Evolutionary conservation across 306 rosid species (phyloP), one percentile per base, ranked within the genome.

Genomic region (Glycine latifolia): DNA sequence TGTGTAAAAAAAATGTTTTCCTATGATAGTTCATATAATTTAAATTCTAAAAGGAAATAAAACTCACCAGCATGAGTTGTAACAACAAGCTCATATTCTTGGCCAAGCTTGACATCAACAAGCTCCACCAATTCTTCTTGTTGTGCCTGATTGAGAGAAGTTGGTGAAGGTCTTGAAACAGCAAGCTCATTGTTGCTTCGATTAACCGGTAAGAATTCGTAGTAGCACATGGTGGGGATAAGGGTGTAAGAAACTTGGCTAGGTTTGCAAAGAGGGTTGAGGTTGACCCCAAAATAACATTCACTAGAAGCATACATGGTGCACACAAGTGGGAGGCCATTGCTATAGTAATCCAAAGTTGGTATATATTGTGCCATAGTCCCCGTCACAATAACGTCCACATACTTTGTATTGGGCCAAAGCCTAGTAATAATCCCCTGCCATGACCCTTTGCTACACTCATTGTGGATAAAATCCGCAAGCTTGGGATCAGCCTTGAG

Each of bases 301-400:
- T 95, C 99, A 17, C 97, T 93, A 1, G 99, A 93, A 47, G 90
- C 99, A 52, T 93, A 95, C 95, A 91, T 93, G 10, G 92, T 87
- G 82, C 93, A 91, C n/a, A 93, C 98, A 76, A 93, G 88, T 46
- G 99, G 99, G 50, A 95, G 91, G 16, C 89, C 91, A 78, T 91
- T 87, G 87, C 93, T 79, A 71, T 93, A 95, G 58, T 89, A 85
- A 75, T 95, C 99, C 63, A 95, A 78, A 8, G 94, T 95, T 7
- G 92, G 93, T 71, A 95, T 90, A 48, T 95, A 93, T 85, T 95
- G 98, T 55, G 99, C 92, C 99, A 95, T 95, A 35, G 99, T 85
- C 71, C 99, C 99, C 0, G 98, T 95, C 73, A 95, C 99, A 63
- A 93, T 95, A 61, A 93, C 99, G 84, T 93, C 98, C 84, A 95